These are phyloP conservation scores for Neoboletus magnificus DNA, from an alignment of 768 basidiomycete species.

Conservation along the genomic window DNA sequence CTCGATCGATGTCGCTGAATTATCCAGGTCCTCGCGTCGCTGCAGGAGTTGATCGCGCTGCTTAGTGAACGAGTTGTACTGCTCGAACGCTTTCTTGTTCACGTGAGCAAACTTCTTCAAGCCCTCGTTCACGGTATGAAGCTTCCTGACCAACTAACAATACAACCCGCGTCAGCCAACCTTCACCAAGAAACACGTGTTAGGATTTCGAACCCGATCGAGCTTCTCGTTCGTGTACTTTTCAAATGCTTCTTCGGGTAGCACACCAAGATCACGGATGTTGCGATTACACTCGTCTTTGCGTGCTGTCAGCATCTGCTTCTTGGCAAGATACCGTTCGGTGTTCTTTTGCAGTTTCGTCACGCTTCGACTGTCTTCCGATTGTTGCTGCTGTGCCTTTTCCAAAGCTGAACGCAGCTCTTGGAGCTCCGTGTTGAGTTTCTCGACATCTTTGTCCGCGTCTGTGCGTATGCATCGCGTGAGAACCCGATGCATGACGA, in stretches of 20 bases:
- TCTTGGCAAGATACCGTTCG: conserved; percentile 90
- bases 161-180: conserved; percentile 1
- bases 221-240: conserved; percentile 87
- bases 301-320: conserved; percentile 75
- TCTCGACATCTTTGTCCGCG: conserved; percentile 72
- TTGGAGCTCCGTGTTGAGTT: conserved; percentile 58
- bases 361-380: conserved; percentile 82
- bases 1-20: conserved; percentile 84
- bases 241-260: conserved; percentile 96
- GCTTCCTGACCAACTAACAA: conserved; percentile 80
- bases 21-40: conserved; percentile 88
- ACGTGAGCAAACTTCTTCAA: conserved; percentile 97
- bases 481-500: neutral
- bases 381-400: conserved; percentile 73
- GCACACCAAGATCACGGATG: conserved; percentile 92
- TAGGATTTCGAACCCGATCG: conserved; percentile 64
- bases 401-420: conserved; percentile 66
- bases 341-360: conserved; percentile 93
- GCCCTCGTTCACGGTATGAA: conserved; percentile 89
- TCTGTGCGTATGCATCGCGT: conserved; percentile 35
- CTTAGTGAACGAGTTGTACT: conserved; percentile 97
- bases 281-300: conserved; percentile 95
- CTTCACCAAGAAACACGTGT: neutral
- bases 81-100: conserved; percentile 99
- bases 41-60: conserved; percentile 88